Percentiles rank a stretch among this genome's conserved stretches.
phyloP scores from a whole-genome alignment of 441 rosid species.

The Macaranga tanarius region DNA sequence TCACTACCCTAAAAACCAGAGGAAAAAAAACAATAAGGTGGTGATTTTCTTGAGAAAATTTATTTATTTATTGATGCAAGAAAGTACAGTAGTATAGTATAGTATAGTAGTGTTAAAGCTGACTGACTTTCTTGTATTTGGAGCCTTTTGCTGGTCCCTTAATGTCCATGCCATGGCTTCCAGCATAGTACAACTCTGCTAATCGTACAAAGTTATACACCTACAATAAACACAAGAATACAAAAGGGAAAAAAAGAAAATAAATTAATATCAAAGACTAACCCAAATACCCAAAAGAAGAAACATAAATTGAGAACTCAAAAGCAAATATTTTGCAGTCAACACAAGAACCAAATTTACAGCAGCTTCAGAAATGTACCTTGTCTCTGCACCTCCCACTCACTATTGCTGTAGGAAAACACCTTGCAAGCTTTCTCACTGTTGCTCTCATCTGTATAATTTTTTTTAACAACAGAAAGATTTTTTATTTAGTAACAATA shows the following conservation, averaged over 20 bases:
- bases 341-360: background rate
- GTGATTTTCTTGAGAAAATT: background rate
- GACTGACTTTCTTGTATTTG: constrained; percentile 53
- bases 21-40: background rate
- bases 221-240: constrained; percentile 31
- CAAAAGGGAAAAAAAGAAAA: background rate
- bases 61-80: too few species aligned
- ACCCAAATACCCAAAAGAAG: background rate
- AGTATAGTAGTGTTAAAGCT: constrained; percentile 11
- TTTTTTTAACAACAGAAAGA: background rate
- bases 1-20: constrained; percentile 35
- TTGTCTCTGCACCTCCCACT: constrained; percentile 93
- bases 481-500: background rate
- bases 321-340: background rate
- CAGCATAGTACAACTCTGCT: constrained; percentile 90
- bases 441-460: constrained; percentile 82
- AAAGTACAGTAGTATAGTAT: too few species aligned
- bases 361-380: constrained; percentile 44
- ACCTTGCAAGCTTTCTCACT: constrained; percentile 59
- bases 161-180: constrained; percentile 99
- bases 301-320: background rate
- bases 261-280: background rate
- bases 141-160: constrained; percentile 79
- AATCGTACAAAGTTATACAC: constrained; percentile 78
- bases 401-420: constrained; percentile 89